Percentiles rank a stretch among this genome's conserved stretches.
These are phyloP conservation scores for Saccharomycopsis amapae DNA, from an alignment of 805 yeast species.

Conservation along the genomic window DNA sequence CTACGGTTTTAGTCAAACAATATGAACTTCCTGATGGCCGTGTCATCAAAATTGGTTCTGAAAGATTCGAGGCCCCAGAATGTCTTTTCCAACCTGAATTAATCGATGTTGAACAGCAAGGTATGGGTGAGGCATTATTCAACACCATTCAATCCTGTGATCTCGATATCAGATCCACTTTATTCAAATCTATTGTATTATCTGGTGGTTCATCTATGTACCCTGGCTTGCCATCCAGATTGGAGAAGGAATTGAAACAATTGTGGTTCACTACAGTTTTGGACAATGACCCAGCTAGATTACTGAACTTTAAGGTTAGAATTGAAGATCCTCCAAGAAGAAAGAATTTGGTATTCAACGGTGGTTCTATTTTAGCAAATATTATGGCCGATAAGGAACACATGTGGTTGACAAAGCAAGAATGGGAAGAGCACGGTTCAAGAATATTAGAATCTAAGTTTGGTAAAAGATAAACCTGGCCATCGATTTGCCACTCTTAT, in stretches of 20 bases:
- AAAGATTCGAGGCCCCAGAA: conserved; percentile 94
- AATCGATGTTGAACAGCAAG: conserved; percentile 95
- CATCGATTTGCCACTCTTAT: too few relatives aligned
- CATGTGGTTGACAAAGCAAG: conserved; percentile 94
- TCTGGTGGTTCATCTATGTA: conserved; percentile 99
- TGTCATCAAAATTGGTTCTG: conserved; percentile 87
- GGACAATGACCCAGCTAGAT: conserved; percentile 76
- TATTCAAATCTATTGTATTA: conserved; percentile 86
- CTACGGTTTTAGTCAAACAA: conserved; percentile 87
- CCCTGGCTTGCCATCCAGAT: conserved; percentile 93
- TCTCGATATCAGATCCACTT: conserved; percentile 81
- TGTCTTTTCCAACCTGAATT: conserved; percentile 93
- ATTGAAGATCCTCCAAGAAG: conserved; percentile 99
- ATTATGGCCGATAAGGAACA: conserved; percentile 98
- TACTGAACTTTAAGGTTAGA: conserved; percentile 88
- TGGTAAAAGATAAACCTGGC: conserved; percentile 96
- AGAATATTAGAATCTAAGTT: conserved; percentile 70
- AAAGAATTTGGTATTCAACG: conserved; percentile 97
- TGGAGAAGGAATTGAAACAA: conserved; percentile 94
- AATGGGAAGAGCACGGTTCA: conserved; percentile 97
- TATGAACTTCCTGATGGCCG: conserved; percentile 97
- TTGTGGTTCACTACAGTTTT: conserved; percentile 88
- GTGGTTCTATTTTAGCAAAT: conserved; percentile 96
- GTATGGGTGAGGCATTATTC: conserved; percentile 88
- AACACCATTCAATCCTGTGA: conserved; percentile 93